Evolutionary conservation across 768 basidiomycete species (phyloP), one percentile per base, ranked within the genome.

Genomic region (Dioszegia hungarica): DNA sequence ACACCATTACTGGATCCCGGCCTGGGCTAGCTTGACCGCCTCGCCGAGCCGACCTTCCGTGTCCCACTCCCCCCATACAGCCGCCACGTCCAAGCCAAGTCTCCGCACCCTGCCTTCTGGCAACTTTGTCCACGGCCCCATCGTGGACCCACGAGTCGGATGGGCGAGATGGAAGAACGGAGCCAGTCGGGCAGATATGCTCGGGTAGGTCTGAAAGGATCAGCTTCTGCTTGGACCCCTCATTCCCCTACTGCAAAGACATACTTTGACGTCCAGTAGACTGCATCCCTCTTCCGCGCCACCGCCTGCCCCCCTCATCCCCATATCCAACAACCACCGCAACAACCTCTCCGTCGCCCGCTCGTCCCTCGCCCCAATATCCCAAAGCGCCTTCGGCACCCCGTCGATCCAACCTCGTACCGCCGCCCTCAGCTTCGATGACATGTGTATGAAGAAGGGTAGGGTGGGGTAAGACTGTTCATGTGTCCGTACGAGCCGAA

Each of bases 371-470:
- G 75, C 75, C 2, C 86, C 86, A 10, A 87, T 74, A 73, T 97
- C 92, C 93, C 93, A 97, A 3, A 97, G 78, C 5, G 81, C 80
- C 75, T 84, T 86, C 0, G 92, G 90, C 40, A 95, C 80, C 61
- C 87, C 84, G 25, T 81, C 73, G 17, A 90, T 62, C 90, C 92
- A 95, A 20, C 81, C 81, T 48, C 80, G 77, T 0, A 77, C 20
- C 5, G 49, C 19, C 9, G 44, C 34, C 9, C 68, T 43, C 6
- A 70, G 2, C 2, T 50, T 41, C 5, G 65, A 72, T 3, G 33
- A 40, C 0, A 39, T 28, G 0, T 62, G 60, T 6, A 75, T 57
- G 50, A 45, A 69, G 57, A 75, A 75, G 19, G 74, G 74, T 11
- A 67, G 55, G 14, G 5, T 44, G 2, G 69, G 67, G 43, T 64